phyloP scores from a whole-genome alignment of 2,329 filamentous ascomycete species.

The Ceratocystis ficicola region DNA sequence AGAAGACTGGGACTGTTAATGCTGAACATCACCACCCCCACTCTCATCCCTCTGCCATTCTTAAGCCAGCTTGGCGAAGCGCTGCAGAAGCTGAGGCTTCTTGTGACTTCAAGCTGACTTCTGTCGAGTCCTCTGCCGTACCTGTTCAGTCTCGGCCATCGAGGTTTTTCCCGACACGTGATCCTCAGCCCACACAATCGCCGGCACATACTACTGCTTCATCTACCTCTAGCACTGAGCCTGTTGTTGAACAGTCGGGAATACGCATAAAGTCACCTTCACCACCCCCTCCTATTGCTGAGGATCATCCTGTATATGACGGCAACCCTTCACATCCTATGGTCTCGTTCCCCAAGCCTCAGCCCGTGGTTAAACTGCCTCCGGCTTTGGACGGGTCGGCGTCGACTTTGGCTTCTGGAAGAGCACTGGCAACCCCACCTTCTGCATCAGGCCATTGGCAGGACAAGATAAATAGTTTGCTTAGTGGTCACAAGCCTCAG shows the following conservation, averaged over 20 bases:
- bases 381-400: conserved; percentile 33
- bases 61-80: conserved; percentile 20
- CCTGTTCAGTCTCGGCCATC: conserved; percentile 41
- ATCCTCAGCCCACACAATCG: conserved; percentile 34
- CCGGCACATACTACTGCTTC: too few relatives aligned
- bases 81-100: background rate
- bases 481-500: conserved; percentile 40
- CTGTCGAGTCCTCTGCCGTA: conserved; percentile 25
- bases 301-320: conserved; percentile 60
- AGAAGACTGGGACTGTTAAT: background rate
- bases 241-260: conserved; percentile 27
- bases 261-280: conserved; percentile 47
- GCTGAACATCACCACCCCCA: background rate
- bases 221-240: background rate
- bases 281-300: conserved; percentile 58
- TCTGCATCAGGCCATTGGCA: conserved; percentile 46
- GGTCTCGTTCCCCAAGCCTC: conserved; percentile 56
- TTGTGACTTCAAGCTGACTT: background rate
- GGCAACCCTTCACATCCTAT: conserved; percentile 53
- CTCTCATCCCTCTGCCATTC: conserved; percentile 10
- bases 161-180: conserved; percentile 49
- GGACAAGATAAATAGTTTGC: conserved; percentile 66
- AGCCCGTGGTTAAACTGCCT: conserved; percentile 71
- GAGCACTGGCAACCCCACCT: background rate
- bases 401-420: background rate